Evolutionary conservation across 305 asterid species (phyloP).

Genomic region (Fraxinus latifolia): DNA sequence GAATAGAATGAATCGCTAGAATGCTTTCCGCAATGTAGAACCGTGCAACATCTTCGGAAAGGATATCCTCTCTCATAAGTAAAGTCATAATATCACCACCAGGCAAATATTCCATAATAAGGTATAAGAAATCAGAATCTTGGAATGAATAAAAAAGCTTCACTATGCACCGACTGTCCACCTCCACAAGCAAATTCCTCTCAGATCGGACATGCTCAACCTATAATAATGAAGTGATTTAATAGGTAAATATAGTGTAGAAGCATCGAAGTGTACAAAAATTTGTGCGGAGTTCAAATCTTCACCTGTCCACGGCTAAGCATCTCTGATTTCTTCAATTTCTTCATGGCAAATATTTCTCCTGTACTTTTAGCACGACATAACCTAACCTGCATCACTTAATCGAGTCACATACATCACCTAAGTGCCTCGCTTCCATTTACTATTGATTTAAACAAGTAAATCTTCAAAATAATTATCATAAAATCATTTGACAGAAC

Average conservation of each 20-base stretch:
- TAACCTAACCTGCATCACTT: slow-evolving; percentile 68
- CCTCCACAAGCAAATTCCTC: slow-evolving; percentile 95
- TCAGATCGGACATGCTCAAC: slow-evolving; percentile 97
- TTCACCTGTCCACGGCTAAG: slow-evolving; percentile 94
- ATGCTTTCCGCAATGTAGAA: slow-evolving; percentile 90
- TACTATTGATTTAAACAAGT: not conserved
- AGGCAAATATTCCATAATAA: slow-evolving; percentile 95
- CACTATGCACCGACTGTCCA: slow-evolving; percentile 93
- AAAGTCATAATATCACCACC: slow-evolving; percentile 97
- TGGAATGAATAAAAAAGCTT: slow-evolving; percentile 89
- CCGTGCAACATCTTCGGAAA: slow-evolving; percentile 78
- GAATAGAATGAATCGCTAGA: slow-evolving; percentile 88
- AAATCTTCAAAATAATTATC: not conserved
- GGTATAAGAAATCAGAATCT: slow-evolving; percentile 82
- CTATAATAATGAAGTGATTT: slow-evolving; percentile 32
- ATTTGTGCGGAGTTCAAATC: slow-evolving; percentile 3
- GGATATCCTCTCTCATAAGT: slow-evolving; percentile 85
- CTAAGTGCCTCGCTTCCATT: not conserved
- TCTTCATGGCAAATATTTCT: slow-evolving; percentile 91
- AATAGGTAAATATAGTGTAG: slow-evolving; percentile 2
- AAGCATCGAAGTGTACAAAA: not conserved
- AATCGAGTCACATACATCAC: slow-evolving; percentile 22
- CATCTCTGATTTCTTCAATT: slow-evolving; percentile 89
- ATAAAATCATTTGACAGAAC: not conserved
- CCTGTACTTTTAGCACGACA: slow-evolving; percentile 82